Percentiles rank a stretch among this genome's conserved stretches.
phyloP scores from a whole-genome alignment of 2,329 filamentous ascomycete genomes.

The Shiraia sp. region DNA sequence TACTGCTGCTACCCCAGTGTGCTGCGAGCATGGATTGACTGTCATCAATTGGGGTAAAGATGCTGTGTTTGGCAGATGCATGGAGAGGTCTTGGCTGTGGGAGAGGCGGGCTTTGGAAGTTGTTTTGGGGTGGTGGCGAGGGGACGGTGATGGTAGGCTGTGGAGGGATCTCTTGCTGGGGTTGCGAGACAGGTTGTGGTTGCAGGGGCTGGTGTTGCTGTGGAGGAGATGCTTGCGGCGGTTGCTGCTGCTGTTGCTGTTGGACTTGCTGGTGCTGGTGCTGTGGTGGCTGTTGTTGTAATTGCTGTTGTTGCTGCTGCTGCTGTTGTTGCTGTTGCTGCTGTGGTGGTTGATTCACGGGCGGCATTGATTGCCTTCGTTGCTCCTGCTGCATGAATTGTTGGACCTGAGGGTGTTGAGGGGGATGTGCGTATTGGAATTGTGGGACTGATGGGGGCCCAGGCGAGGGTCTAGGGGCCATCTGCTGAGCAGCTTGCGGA shows the following conservation, averaged over 20 bases:
- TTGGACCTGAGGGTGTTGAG: slow-evolving; percentile 58
- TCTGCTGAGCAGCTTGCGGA: slow-evolving; percentile 59
- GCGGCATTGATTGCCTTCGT: slow-evolving; percentile 71
- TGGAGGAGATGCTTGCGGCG: slow-evolving; percentile 63
- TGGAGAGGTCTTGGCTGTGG: slow-evolving; percentile 68
- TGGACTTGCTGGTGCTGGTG: slow-evolving; percentile 67
- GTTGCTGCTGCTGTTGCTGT: slow-evolving; percentile 70
- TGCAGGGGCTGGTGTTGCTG: slow-evolving; percentile 67
- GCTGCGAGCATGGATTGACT: slow-evolving; percentile 85
- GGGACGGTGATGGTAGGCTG: slow-evolving; percentile 46
- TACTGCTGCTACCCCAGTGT: slow-evolving; percentile 66
- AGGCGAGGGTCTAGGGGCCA: slow-evolving; percentile 47
- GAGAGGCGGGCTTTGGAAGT: slow-evolving; percentile 57
- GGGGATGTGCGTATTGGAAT: slow-evolving; percentile 50
- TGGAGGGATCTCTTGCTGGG: slow-evolving; percentile 62
- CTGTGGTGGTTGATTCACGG: slow-evolving; percentile 67
- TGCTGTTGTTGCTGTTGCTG: slow-evolving; percentile 60
- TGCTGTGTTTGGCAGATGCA: slow-evolving; percentile 76
- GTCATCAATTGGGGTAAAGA: slow-evolving; percentile 97
- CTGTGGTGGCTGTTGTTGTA: slow-evolving; percentile 34
- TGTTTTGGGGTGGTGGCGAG: slow-evolving; percentile 57
- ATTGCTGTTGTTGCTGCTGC: slow-evolving; percentile 59
- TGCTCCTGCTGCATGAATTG: slow-evolving; percentile 78
- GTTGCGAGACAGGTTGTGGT: slow-evolving; percentile 73
- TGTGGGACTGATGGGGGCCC: slow-evolving; percentile 46